Conservation (phyloP, 106 monocot genomes). For the Posidonia australis region DNA sequence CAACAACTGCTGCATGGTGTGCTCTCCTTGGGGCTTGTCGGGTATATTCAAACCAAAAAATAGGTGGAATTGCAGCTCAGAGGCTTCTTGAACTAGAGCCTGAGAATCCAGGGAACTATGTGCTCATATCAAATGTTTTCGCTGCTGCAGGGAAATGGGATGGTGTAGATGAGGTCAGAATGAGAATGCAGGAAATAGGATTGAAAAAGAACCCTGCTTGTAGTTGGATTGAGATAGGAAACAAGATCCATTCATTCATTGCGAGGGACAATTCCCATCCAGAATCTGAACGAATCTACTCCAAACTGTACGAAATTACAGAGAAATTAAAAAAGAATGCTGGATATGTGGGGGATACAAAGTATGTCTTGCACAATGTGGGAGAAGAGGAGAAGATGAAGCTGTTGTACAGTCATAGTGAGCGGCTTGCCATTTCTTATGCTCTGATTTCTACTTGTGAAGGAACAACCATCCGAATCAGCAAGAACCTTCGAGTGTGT, state of each 20-base stretch:
- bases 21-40: slow-evolving; percentile 72
- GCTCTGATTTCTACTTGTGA: slow-evolving; percentile 35
- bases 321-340: slow-evolving; percentile 27
- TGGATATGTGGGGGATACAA: slow-evolving; percentile 41
- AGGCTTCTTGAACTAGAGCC: slow-evolving; percentile 72
- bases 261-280: slow-evolving; percentile 50
- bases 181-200: slow-evolving; percentile 41
- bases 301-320: slow-evolving; percentile 52
- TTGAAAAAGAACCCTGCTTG: slow-evolving; percentile 62
- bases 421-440: slow-evolving; percentile 64
- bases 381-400: slow-evolving; percentile 42
- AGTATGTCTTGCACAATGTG: slow-evolving; percentile 42
- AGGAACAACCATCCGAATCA: slow-evolving; percentile 41
- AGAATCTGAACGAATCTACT: slow-evolving; percentile 32
- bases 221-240: slow-evolving; percentile 69
- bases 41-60: slow-evolving; percentile 30
- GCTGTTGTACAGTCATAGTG: slow-evolving; percentile 50
- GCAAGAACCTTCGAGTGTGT: slow-evolving; percentile 81
- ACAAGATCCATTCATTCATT: slow-evolving; percentile 47
- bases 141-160: slow-evolving; percentile 57
- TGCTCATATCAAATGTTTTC: slow-evolving; percentile 62
- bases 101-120: slow-evolving; percentile 67
- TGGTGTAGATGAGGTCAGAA: slow-evolving; percentile 43
- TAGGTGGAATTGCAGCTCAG: slow-evolving; percentile 44
- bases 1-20: slow-evolving; percentile 62